phyloP scores from a whole-genome alignment of 1,139 yeast genomes.

The Zygosaccharomyces pseudobailii region DNA sequence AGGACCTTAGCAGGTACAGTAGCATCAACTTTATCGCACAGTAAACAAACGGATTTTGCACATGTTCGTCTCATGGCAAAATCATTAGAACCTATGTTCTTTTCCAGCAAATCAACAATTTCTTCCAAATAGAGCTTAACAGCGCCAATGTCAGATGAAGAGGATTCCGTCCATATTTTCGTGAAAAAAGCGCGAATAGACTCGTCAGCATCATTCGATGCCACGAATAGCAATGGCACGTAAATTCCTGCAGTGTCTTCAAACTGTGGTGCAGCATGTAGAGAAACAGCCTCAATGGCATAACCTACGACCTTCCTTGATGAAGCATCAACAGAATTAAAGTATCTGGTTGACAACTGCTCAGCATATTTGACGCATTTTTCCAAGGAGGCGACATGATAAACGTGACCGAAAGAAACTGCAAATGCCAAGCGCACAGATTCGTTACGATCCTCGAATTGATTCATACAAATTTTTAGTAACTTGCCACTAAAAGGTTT shows the following conservation, averaged over 20 bases:
- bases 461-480: conserved; percentile 52
- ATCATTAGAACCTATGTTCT: conserved; percentile 51
- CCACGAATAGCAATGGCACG: conserved; percentile 76
- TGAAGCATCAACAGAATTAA: conserved; percentile 49
- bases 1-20: conserved; percentile 32
- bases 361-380: conserved; percentile 52
- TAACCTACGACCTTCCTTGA: conserved; percentile 51
- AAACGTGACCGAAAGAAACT: conserved; percentile 71
- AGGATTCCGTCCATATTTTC: conserved; percentile 71
- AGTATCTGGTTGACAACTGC: conserved; percentile 52
- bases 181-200: conserved; percentile 49
- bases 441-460: conserved; percentile 65
- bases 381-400: conserved; percentile 57
- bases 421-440: conserved; percentile 76
- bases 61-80: conserved; percentile 67
- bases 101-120: conserved; percentile 50
- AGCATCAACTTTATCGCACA: conserved; percentile 44
- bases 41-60: conserved; percentile 63
- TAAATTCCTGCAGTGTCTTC: conserved; percentile 58
- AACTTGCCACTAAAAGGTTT: conserved; percentile 61
- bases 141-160: conserved; percentile 66
- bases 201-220: conserved; percentile 58
- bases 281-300: conserved; percentile 65
- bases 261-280: conserved; percentile 67
- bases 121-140: conserved; percentile 69